Base-by-base conservation (phyloP, 345 rosid species). In the Salix brachista region DNA sequence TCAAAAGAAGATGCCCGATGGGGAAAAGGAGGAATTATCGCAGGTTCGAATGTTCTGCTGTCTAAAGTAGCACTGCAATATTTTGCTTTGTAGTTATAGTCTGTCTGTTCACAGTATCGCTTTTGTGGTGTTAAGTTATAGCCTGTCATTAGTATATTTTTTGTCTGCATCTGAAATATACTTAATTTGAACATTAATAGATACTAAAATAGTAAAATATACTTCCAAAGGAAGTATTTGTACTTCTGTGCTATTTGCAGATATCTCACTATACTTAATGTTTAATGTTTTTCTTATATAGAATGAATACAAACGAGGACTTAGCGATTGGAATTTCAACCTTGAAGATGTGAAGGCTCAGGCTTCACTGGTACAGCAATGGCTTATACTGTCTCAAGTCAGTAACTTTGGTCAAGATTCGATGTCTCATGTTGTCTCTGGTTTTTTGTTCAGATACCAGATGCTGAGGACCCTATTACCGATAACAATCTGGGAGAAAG, bases 331-430 rank as follows among this genome's bases (percentile, higher is more conserved):
- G 99, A 90, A 96, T 81, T 96, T 96, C 88, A 90, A 96, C 81
- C 94, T 96, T 74, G 99, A 96, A 76, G 97, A 96, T 81, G 77
- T 96, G 91, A 96, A 96, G 82, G 97, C 98, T 85, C 99, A 96
- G 80, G 98, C 99, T 78, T 93, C 99, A 77, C 78, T 93, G 94
- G 99, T 96, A 93, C 66, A 67, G 62, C 58, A 77, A 65, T 72
- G 65, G 54, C 74, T 34, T 17, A 56, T 70, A 70, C 73, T 72
- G 28, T 48, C 56, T 42, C 12, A 26, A 65, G 14, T 10, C 18
- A 56, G 44, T 12, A 46, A 58, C 46, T 39, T 19, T 71, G 60
- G 25, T 42, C n/a, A 50, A 9, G n/a, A 36, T 54, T 73, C 64
- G 34, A 21, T 26, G 52, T 34, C 62, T 75, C 44, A 48, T 6